These are phyloP conservation scores for Xylaria sp. DNA, from an alignment of 2,329 filamentous ascomycete genomes.

Conservation along the genomic window DNA sequence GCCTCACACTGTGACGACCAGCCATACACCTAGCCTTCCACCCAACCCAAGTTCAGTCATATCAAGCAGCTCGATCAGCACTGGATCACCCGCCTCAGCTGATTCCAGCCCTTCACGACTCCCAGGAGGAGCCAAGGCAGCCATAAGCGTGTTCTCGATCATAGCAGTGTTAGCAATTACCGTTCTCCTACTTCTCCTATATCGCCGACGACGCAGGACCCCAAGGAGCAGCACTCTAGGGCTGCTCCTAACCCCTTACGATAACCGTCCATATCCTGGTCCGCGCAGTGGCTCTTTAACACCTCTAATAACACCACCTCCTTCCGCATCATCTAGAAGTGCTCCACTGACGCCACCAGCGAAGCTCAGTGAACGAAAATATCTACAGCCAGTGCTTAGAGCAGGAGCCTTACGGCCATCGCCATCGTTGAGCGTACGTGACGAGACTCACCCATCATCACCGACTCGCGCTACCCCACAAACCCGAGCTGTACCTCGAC, in stretches of 20 bases:
- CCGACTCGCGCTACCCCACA: slow-evolving; percentile 54
- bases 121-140: slow-evolving; percentile 56
- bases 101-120: slow-evolving; percentile 47
- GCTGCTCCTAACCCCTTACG: slow-evolving; percentile 39
- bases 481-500: slow-evolving; percentile 52
- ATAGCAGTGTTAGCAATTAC: slow-evolving; percentile 54
- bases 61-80: slow-evolving; percentile 15
- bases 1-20: slow-evolving; percentile 5
- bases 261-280: slow-evolving; percentile 43
- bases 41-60: slow-evolving; percentile 13
- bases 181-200: slow-evolving; percentile 53
- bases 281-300: slow-evolving; percentile 53
- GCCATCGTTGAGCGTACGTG: slow-evolving; percentile 20
- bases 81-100: slow-evolving; percentile 11
- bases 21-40: slow-evolving; percentile 7
- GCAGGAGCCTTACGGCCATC: slow-evolving; percentile 36
- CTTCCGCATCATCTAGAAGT: slow-evolving; percentile 45
- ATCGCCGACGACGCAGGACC: slow-evolving; percentile 49
- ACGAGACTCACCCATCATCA: slow-evolving; percentile 51
- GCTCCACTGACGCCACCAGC: slow-evolving; percentile 58
- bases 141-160: slow-evolving; percentile 57
- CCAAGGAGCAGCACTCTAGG: slow-evolving; percentile 31
- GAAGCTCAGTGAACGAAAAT: slow-evolving; percentile 59
- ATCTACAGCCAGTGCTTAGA: slow-evolving; percentile 54
- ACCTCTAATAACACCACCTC: slow-evolving; percentile 56